Conservation (phyloP, 2,329 filamentous ascomycete species). For the Trichoderma atrobrunneum region DNA sequence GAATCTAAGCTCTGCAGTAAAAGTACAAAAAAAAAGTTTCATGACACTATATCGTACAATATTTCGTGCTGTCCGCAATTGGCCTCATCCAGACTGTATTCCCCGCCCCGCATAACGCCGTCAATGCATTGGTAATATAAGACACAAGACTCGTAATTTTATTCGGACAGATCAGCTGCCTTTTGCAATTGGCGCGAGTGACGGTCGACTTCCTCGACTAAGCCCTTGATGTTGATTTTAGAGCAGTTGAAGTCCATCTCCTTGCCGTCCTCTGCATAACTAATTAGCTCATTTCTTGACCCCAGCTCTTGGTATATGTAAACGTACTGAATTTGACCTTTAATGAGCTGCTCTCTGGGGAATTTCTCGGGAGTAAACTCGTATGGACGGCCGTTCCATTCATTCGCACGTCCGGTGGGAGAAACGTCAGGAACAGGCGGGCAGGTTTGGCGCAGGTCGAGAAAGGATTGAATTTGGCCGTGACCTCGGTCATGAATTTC, state of each 20-base stretch:
- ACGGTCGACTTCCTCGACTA: conserved; percentile 84
- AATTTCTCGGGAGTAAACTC: conserved; percentile 68
- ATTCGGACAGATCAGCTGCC: conserved; percentile 70
- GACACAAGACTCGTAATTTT: conserved; percentile 24
- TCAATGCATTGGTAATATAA: conserved; percentile 28
- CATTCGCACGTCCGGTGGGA: conserved; percentile 74
- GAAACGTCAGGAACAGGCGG: conserved; percentile 79
- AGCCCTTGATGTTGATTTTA: conserved; percentile 77
- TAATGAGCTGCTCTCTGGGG: conserved; percentile 66
- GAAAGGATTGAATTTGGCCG: conserved; percentile 91
- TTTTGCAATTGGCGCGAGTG: conserved; percentile 81
- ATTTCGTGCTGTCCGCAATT: conserved; percentile 1
- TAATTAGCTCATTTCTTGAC: conserved; percentile 23
- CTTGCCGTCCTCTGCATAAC: conserved; percentile 77
- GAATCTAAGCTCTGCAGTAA: conserved; percentile 2
- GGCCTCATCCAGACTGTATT: conserved; percentile 17
- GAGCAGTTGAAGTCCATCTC: conserved; percentile 79
- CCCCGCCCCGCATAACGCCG: conserved; percentile 33
- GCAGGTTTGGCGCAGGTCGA: conserved; percentile 74
- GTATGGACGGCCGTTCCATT: conserved; percentile 75
- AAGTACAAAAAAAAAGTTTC: conserved; percentile 31
- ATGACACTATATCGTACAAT: conserved; percentile 21
- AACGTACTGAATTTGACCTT: conserved; percentile 80
- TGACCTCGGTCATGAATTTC: conserved; percentile 80
- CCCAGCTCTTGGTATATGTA: no score